Percentiles rank a stretch among this genome's conserved stretches.
These are phyloP conservation scores for Aspergillus sp. DNA, from an alignment of 2,329 filamentous ascomycete species.

Conservation along the genomic window DNA sequence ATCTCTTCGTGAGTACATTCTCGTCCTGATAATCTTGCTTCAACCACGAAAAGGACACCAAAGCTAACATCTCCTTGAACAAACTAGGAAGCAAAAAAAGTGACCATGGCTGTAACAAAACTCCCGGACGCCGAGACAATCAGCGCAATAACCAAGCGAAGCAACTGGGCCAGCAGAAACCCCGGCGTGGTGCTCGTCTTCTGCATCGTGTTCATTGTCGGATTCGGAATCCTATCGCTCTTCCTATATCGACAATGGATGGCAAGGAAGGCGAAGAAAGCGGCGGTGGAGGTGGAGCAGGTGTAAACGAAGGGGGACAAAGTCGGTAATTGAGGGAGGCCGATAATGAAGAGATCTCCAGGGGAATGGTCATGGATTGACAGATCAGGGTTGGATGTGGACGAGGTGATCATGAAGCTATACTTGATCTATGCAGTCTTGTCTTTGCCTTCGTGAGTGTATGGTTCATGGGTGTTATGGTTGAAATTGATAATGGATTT, in stretches of 20 bases:
- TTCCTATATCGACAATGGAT: constrained; percentile 49
- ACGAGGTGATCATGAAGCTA: no score
- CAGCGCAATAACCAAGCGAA: constrained; percentile 36
- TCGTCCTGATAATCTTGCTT: no score
- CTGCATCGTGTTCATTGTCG: constrained; percentile 59
- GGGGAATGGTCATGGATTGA: no score
- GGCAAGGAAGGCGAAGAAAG: constrained; percentile 28
- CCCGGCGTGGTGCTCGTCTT: constrained; percentile 64
- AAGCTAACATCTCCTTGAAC: not conserved
- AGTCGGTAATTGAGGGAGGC: no score
- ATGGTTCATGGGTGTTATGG: not conserved
- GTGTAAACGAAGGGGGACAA: not conserved
- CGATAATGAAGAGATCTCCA: no score
- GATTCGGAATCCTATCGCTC: constrained; percentile 50
- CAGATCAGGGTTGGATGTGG: no score
- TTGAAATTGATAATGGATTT: not conserved
- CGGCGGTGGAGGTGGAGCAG: constrained; percentile 10
- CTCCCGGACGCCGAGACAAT: constrained; percentile 16
- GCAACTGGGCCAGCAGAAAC: constrained; percentile 58
- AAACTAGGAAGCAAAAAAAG: not conserved
- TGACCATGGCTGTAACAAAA: constrained; percentile 31
- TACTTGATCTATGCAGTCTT: not conserved
- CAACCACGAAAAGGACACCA: not conserved
- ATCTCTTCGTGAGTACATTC: no score
- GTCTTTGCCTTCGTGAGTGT: not conserved